phyloP scores from a whole-genome alignment of 495 filamentous ascomycete genomes.

The Neurospora discreta region DNA sequence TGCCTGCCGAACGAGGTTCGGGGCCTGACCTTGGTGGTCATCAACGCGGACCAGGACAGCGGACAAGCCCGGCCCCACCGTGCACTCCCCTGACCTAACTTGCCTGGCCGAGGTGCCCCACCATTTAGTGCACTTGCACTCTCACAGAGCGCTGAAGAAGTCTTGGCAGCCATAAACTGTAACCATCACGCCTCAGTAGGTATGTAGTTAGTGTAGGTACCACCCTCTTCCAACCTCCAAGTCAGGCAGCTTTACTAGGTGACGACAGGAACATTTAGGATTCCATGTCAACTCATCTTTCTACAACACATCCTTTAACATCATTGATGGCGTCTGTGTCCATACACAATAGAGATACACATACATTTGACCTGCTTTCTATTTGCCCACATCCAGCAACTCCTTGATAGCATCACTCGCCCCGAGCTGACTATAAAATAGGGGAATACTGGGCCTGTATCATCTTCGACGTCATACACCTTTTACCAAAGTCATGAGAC shows the following conservation, averaged over 20 bases:
- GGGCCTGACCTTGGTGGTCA: background rate
- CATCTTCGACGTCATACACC: background rate
- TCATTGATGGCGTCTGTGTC: background rate
- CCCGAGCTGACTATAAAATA: background rate
- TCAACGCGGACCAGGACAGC: background rate
- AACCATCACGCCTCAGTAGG: background rate
- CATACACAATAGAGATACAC: background rate
- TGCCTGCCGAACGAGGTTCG: background rate
- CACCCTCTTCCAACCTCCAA: too few species aligned
- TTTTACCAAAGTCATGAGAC: constrained; percentile 38
- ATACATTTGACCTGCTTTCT: background rate
- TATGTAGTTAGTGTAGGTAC: too few species aligned
- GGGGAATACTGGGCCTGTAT: background rate
- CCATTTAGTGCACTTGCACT: background rate
- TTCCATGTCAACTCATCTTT: background rate
- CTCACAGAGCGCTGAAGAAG: background rate
- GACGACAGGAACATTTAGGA: background rate
- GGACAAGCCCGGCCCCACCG: background rate
- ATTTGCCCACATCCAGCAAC: background rate
- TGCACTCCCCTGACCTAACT: background rate
- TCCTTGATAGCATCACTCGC: background rate
- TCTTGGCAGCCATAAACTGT: background rate
- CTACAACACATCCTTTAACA: background rate
- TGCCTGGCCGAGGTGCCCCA: background rate
- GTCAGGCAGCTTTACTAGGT: background rate